Evolutionary conservation across 2,329 filamentous ascomycete genomes (phyloP), one percentile per base, ranked within the genome.

Genomic region (Botrytis fabae): DNA sequence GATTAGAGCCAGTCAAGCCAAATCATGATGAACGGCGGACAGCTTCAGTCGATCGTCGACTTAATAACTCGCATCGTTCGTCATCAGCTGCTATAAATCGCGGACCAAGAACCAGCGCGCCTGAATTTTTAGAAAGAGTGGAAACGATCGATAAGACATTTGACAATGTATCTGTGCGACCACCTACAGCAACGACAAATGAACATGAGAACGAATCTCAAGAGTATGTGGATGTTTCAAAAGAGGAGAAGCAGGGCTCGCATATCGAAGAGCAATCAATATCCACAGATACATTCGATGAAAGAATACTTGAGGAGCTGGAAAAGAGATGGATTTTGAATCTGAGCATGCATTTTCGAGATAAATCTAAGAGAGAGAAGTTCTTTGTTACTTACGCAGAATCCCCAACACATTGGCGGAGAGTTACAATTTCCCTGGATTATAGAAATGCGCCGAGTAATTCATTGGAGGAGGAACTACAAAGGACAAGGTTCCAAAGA

Each of bases 361-460:
- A 99, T 83, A 91, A 92, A 79, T 97, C 95, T 20, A 93, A 93
- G 78, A 89, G 95, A 61, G 96, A 99, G 82, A 99, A 99, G 82
- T 98, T 98, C 85, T 99, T 98, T 82, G 91, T 99, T 75, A 98
- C 96, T 0, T 99, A 93, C 81, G 93, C 94, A 65, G 92, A 97
- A 81, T 88, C 88, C 65, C 90, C 93, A 7, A 92, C 89, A 75
- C 85, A 89, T 75, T 97, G 95, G 93, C 90, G 94, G 72, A 88
- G 95, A 68, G 92, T 99, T 69, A 98, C 96, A 4, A 90, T 99
- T 44, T 98, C 96, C 0, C 89, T 97, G 78, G 96, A 99, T 83
- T 99, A 98, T 82, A 91, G 94, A 74, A 85, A 92, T 79, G 92
- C 94, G 7, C 90, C 92, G 1, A 87, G 89, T 1, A 91, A 92